Base-by-base conservation (phyloP, 495 filamentous ascomycete genomes). In the Lasiosphaeria ovina region DNA sequence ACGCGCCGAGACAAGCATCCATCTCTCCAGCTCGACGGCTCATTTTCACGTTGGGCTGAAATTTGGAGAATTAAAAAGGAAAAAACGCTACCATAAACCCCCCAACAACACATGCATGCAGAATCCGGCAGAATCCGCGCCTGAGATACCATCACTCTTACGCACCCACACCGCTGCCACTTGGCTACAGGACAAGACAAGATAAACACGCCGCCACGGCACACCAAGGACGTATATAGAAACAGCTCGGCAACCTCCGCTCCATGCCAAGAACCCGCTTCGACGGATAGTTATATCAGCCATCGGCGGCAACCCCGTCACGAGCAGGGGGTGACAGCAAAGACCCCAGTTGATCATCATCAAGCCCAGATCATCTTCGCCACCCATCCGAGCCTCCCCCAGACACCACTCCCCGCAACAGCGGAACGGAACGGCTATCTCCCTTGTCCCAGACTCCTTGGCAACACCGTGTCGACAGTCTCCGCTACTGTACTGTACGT, bases 241-340 rank as follows among this genome's bases (percentile, higher is more conserved):
- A 11, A 51, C 49, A 24, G 24, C n/a, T n/a, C 48, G 51, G 51
- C 51, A 54, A 54, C 51, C 1, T 54, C 51, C 51, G 51, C 51
- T 36, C 51, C 51, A 51, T 34, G 31, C 17, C 51, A 35, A 32
- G 12, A 35, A 31, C 51, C 35, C 51, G 34, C 51, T 10, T 24
- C 24, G 24, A 24, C 24, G 24, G 24, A 24, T 2, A 24, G 24
- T 24, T 31, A 51, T 51, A 51, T 51, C 49, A 51, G 32, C 6
- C 49, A 33, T 33, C 24, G 44, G 24, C 6, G 44, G 44, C 16
- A 14, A 47, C 44, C 44, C 44, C 11, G 7, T n/a, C 11, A 11
- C 6, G 16, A 47, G 12, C 8, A 14, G 8, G 12, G 11, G 44
- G 16, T 14, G 16, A 47, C 12, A n/a, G 44, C 12, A 11, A 47